These are phyloP conservation scores for Neospora caninum DNA, from an alignment of 169 alveolate species.

Conservation along the genomic window DNA sequence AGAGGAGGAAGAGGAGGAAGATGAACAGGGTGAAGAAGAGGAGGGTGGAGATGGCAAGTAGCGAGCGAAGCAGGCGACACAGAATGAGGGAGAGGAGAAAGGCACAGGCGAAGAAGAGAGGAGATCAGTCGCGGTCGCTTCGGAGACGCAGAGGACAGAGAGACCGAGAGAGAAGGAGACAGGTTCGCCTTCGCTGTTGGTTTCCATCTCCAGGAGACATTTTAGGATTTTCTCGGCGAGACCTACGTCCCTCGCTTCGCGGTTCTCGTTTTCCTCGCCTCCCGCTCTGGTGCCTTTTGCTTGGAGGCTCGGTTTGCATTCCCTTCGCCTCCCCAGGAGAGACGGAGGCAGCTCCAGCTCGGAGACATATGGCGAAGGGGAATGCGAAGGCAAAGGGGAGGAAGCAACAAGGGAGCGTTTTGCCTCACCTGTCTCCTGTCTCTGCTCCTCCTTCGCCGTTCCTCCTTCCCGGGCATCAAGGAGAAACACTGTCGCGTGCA, in stretches of 20 bases:
- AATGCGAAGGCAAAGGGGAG: neutral
- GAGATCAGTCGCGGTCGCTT: neutral
- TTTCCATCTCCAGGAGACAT: neutral
- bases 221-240: neutral
- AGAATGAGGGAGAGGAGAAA: neutral
- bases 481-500: constrained; percentile 10
- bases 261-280: neutral
- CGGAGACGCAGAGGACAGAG: neutral
- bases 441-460: neutral
- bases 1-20: neutral
- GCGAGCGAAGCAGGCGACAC: neutral
- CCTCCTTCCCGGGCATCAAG: neutral
- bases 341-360: neutral
- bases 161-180: neutral
- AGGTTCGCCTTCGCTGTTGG: neutral
- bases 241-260: neutral
- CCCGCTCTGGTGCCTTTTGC: neutral
- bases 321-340: neutral
- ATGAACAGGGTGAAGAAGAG: neutral
- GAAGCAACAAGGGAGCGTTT: neutral
- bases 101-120: neutral
- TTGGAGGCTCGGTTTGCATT: neutral
- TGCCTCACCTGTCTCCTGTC: neutral
- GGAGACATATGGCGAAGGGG: neutral
- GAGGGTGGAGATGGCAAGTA: neutral